A percentile compares a stretch with the other conserved stretches of the same genome.
Evolutionary conservation across 1,284 basidiomycete species (phyloP).

Genomic region (Sanguinoderma infundibulare): DNA sequence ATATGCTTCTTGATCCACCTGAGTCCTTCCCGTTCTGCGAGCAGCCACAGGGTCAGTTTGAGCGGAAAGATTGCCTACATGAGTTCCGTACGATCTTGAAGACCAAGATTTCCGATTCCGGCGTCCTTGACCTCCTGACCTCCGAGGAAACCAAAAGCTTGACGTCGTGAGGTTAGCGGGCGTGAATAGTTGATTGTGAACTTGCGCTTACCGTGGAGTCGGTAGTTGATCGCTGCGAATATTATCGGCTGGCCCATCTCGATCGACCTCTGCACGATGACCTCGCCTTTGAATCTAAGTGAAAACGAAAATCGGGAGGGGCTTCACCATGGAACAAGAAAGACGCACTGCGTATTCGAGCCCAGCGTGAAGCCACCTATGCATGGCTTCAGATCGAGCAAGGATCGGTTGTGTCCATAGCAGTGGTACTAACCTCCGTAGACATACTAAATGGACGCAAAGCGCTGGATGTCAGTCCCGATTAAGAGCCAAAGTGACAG

Average conservation of each 20-base stretch:
- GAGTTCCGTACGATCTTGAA: conserved; percentile 49
- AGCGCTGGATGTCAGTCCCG: background rate
- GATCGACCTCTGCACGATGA: background rate
- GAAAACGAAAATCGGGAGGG: background rate
- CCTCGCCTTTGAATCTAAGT: background rate
- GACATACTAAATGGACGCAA: background rate
- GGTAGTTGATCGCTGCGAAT: background rate
- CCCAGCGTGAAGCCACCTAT: background rate
- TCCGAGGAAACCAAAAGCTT: conserved; percentile 5
- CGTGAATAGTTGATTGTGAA: too few species aligned
- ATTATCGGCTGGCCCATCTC: background rate
- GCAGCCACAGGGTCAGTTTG: background rate
- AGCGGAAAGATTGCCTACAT: background rate
- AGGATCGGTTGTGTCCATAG: background rate
- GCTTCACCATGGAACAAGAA: background rate
- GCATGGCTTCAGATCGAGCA: background rate
- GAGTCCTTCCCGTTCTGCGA: conserved; percentile 41
- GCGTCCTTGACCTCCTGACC: conserved; percentile 53
- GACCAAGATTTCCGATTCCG: conserved; percentile 29
- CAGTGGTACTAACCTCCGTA: background rate
- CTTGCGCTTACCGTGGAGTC: background rate
- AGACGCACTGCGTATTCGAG: background rate
- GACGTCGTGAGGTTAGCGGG: too few species aligned
- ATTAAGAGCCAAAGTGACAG: too few species aligned
- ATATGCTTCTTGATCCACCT: conserved; percentile 57